phyloP scores from a whole-genome alignment of 176 grass and related monocot species.

The Triticum dicoccoides region DNA sequence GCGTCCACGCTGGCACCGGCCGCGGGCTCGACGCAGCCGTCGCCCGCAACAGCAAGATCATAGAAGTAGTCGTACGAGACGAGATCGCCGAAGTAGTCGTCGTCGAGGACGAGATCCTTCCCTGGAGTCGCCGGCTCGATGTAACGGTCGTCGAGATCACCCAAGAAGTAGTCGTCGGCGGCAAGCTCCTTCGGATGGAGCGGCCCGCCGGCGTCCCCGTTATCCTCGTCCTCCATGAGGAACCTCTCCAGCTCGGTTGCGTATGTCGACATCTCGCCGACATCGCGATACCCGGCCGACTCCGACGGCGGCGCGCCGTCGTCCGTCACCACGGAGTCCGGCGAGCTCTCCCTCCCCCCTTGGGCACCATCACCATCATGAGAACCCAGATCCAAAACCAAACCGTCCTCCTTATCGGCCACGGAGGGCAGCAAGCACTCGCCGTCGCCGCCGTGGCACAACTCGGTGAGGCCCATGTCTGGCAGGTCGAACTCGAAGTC shows the following conservation, averaged over 20 bases:
- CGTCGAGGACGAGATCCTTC: neutral
- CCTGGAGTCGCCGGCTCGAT: too few relatives aligned
- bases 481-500: neutral
- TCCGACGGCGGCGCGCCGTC: neutral
- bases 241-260: constrained; percentile 25
- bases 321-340: neutral
- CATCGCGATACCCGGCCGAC: neutral
- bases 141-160: neutral
- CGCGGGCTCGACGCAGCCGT: neutral
- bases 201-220: neutral
- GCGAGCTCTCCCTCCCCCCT: neutral
- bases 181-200: too few relatives aligned
- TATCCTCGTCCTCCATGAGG: neutral
- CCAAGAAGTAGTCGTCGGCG: neutral
- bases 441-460: neutral
- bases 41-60: neutral
- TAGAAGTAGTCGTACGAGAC: neutral
- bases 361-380: too few relatives aligned
- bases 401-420: neutral
- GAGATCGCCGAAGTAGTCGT: neutral
- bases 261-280: neutral
- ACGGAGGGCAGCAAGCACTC: neutral
- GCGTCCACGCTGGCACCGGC: neutral
- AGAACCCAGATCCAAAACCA: neutral
- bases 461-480: neutral